phyloP scores from a whole-genome alignment of 306 rosid genomes.

The Glycine latifolia region DNA sequence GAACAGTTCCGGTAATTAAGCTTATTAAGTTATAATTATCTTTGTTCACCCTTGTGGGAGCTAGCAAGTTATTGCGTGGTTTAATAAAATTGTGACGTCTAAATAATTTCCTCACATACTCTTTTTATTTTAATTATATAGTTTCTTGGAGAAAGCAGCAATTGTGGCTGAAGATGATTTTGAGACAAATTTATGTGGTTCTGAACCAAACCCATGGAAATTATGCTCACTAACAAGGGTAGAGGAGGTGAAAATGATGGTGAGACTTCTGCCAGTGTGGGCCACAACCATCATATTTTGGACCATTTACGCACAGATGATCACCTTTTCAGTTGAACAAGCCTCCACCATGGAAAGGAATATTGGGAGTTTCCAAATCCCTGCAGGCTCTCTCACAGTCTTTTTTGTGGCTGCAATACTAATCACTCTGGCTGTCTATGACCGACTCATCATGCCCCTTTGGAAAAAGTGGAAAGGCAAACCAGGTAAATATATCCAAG shows the following conservation, averaged over 20 bases:
- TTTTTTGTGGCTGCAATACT: conserved; percentile 86
- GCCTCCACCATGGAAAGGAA: conserved; percentile 89
- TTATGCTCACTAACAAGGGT: conserved; percentile 77
- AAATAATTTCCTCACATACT: neutral
- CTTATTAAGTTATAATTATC: neutral
- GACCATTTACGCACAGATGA: conserved; percentile 91
- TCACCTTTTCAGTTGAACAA: conserved; percentile 96
- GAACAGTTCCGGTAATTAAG: conserved; percentile 64
- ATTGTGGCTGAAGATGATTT: conserved; percentile 68
- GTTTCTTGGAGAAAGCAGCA: conserved; percentile 90
- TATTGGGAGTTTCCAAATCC: conserved; percentile 74
- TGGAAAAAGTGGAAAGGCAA: conserved; percentile 82
- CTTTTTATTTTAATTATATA: conserved; percentile 23
- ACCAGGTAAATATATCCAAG: conserved; percentile 58
- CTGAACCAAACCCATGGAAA: conserved; percentile 79
- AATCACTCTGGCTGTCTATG: conserved; percentile 73
- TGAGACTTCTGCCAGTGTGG: conserved; percentile 86
- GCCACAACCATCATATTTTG: conserved; percentile 95
- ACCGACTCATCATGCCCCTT: conserved; percentile 83
- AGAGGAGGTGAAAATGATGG: conserved; percentile 96
- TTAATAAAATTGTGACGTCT: conserved; percentile 15
- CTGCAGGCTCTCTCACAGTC: conserved; percentile 88
- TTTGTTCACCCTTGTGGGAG: too few relatives aligned
- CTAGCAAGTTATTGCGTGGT: neutral
- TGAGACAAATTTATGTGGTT: conserved; percentile 50